Evolutionary conservation across 2,329 filamentous ascomycete species (phyloP).

Genomic region (Botrytis elliptica): DNA sequence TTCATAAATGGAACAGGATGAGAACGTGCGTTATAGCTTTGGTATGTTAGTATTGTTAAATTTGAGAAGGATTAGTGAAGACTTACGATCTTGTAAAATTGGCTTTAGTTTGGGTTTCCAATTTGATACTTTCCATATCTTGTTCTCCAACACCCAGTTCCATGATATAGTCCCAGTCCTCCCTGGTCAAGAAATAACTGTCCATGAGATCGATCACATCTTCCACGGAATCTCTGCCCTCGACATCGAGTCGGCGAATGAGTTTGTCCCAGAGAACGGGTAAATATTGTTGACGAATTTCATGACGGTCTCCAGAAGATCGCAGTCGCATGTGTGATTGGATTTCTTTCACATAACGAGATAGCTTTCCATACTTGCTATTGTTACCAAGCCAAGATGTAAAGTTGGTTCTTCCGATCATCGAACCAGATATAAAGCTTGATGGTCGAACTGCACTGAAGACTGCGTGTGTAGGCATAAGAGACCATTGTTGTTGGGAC

Average conservation of each 20-base stretch:
- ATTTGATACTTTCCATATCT: constrained; percentile 69
- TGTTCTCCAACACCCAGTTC: constrained; percentile 89
- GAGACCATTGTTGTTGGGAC: constrained; percentile 94
- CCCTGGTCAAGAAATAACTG: constrained; percentile 89
- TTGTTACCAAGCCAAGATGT: constrained; percentile 94
- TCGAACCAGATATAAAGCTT: constrained; percentile 79
- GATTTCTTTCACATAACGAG: constrained; percentile 84
- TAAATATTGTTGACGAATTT: constrained; percentile 91
- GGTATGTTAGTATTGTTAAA: neutral
- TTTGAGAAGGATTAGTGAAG: neutral
- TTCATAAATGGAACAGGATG: constrained; percentile 98
- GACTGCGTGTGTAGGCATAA: constrained; percentile 95
- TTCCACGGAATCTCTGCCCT: constrained; percentile 79
- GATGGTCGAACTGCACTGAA: constrained; percentile 93
- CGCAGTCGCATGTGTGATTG: constrained; percentile 95
- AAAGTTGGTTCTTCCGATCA: constrained; percentile 70
- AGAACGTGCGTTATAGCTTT: constrained; percentile 77
- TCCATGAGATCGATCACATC: constrained; percentile 95
- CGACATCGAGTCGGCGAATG: constrained; percentile 68
- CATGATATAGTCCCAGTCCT: constrained; percentile 90
- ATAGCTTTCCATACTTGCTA: constrained; percentile 77
- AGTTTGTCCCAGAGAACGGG: constrained; percentile 82
- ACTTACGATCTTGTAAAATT: constrained; percentile 85
- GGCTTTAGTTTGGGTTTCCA: constrained; percentile 83
- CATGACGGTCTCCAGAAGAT: constrained; percentile 86